Percentiles rank a stretch among this genome's conserved stretches.
phyloP scores from a whole-genome alignment of 352 stramenopile species.

The Globisporangium spiculum region DNA sequence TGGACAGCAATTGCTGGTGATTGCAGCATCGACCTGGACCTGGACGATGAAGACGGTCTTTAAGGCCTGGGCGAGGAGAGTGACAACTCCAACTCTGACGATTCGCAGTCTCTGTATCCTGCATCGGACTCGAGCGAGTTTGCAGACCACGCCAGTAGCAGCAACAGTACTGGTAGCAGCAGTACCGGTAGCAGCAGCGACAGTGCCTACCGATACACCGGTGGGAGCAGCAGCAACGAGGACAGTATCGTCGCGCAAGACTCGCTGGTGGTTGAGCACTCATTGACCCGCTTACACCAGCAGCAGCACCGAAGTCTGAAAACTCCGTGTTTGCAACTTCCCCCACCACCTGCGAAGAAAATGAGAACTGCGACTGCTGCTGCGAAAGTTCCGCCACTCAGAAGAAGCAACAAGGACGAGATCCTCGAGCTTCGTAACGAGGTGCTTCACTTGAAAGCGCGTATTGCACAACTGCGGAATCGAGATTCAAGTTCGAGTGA shows the following conservation, averaged over 20 bases:
- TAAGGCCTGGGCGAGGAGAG: background rate
- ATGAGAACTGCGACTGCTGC: background rate
- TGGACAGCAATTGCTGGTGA: background rate
- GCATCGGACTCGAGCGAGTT: no score
- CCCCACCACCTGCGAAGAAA: background rate
- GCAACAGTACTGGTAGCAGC: no score
- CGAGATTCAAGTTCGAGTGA: background rate
- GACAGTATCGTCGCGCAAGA: background rate
- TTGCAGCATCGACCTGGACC: no score
- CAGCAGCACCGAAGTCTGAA: no score
- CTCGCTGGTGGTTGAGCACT: no score
- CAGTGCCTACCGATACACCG: background rate
- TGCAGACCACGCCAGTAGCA: background rate
- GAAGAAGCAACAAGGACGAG: background rate
- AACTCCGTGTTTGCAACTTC: background rate
- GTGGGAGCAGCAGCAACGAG: background rate
- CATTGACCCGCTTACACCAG: no score
- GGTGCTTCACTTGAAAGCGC: conserved; percentile 7
- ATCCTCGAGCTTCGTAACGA: conserved; percentile 7
- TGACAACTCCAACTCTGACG: background rate
- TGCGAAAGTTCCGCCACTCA: background rate
- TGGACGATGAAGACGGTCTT: background rate
- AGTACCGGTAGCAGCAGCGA: background rate
- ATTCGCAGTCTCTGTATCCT: no score
- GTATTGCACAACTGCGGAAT: conserved; percentile 4